Evolutionary conservation across 345 rosid genomes (phyloP).

Genomic region (Ceriops zippeliana): DNA sequence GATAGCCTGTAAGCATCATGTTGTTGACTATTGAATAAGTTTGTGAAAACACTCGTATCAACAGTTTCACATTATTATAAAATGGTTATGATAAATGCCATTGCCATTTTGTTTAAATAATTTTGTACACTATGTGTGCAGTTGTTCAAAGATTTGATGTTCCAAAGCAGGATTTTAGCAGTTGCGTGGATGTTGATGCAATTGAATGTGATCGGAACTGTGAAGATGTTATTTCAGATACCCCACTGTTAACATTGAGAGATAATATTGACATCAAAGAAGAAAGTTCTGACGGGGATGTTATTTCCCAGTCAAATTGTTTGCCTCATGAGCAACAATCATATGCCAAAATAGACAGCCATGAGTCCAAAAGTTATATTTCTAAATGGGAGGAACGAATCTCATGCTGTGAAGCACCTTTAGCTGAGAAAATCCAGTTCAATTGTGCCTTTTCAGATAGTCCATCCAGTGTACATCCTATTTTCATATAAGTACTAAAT

Average conservation of each 20-base stretch:
- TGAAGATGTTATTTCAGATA: conserved; percentile 27
- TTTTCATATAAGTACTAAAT: conserved; percentile 15
- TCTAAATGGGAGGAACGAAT: conserved; percentile 29
- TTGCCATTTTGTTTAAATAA: neutral
- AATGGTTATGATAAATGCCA: no score
- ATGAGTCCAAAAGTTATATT: conserved; percentile 31
- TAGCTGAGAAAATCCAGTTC: conserved; percentile 38
- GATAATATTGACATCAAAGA: conserved; percentile 28
- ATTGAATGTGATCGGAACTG: conserved; percentile 29
- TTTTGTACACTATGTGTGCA: conserved; percentile 22
- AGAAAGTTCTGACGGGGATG: conserved; percentile 23
- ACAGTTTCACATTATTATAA: no score
- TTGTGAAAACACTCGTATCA: no score
- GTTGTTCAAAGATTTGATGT: conserved; percentile 37
- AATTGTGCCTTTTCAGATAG: conserved; percentile 36
- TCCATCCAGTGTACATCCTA: conserved; percentile 48
- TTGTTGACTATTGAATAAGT: no score
- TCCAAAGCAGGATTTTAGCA: conserved; percentile 27
- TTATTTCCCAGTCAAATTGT: conserved; percentile 25
- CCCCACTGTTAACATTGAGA: conserved; percentile 6
- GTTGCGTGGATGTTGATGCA: conserved; percentile 39
- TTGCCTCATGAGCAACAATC: conserved; percentile 26
- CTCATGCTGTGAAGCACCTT: conserved; percentile 34
- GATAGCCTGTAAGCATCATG: no score
- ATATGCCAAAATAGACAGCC: conserved; percentile 24